Percentiles rank a stretch among this genome's conserved stretches.
These are phyloP conservation scores for Diplodia seriata DNA, from an alignment of 2,329 filamentous ascomycete species.

Conservation along the genomic window DNA sequence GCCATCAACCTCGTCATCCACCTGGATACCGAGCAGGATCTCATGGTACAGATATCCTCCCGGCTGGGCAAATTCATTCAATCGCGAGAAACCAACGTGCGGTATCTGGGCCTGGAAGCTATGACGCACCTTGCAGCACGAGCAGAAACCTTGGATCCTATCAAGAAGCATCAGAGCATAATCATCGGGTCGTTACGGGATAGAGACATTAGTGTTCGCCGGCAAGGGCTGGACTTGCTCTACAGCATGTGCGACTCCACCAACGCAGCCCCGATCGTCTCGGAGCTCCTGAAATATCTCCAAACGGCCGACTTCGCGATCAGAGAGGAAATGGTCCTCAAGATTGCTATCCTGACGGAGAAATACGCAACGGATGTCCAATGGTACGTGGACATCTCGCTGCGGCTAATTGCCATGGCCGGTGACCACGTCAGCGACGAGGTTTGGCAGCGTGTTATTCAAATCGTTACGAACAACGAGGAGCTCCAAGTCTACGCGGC, in stretches of 20 bases:
- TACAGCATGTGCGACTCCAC: constrained; percentile 99
- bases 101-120: constrained; percentile 92
- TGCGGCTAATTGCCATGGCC: constrained; percentile 92
- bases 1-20: constrained; percentile 99
- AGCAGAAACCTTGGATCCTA: constrained; percentile 91
- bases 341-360: constrained; percentile 97
- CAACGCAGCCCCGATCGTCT: constrained; percentile 93
- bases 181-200: constrained; percentile 95
- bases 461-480: constrained; percentile 99
- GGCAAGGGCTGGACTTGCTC: constrained; percentile 92
- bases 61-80: constrained; percentile 94
- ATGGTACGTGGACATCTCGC: constrained; percentile 98
- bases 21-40: constrained; percentile 87
- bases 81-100: constrained; percentile 94
- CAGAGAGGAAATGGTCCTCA: constrained; percentile 98
- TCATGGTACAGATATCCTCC: constrained; percentile 95
- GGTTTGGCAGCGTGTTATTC: constrained; percentile 98
- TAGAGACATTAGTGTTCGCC: constrained; percentile 93
- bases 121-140: constrained; percentile 98
- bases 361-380: constrained; percentile 98
- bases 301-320: constrained; percentile 98
- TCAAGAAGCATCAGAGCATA: constrained; percentile 96
- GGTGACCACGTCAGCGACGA: constrained; percentile 99
- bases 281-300: constrained; percentile 90
- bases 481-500: constrained; percentile 96